A percentile compares a stretch with the other conserved stretches of the same genome.
phyloP scores from a whole-genome alignment of 306 rosid genomes.

The Cucumis hystrix region DNA sequence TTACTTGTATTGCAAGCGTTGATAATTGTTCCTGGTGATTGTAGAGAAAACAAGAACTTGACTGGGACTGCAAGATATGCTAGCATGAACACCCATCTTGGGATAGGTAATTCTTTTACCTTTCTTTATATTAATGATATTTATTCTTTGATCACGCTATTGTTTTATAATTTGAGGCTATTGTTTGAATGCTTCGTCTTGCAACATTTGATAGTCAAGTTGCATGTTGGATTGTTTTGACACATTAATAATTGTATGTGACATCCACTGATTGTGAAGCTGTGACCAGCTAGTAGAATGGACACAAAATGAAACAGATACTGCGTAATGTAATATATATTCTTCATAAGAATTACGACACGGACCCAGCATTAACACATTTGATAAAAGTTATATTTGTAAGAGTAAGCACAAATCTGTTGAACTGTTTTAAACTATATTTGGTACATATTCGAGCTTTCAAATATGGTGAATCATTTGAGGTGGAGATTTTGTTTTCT shows the following conservation, averaged over 20 bases:
- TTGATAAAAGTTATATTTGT: neutral
- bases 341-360: neutral
- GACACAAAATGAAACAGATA: neutral
- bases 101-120: constrained; percentile 41
- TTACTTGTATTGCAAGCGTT: neutral
- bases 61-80: constrained; percentile 99
- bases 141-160: neutral
- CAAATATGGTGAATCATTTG: neutral
- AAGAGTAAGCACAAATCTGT: neutral
- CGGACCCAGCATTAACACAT: neutral
- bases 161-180: neutral
- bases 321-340: neutral
- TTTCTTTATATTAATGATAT: neutral
- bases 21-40: constrained; percentile 3
- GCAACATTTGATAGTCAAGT: neutral
- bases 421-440: neutral
- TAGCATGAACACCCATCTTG: constrained; percentile 94
- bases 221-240: neutral
- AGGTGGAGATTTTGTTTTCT: neutral
- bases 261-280: neutral
- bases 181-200: neutral
- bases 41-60: constrained; percentile 95
- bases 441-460: neutral
- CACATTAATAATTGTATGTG: neutral
- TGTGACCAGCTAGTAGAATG: neutral